phyloP scores from a whole-genome alignment of 1,284 basidiomycete species.

The Heterobasidion occidentale region DNA sequence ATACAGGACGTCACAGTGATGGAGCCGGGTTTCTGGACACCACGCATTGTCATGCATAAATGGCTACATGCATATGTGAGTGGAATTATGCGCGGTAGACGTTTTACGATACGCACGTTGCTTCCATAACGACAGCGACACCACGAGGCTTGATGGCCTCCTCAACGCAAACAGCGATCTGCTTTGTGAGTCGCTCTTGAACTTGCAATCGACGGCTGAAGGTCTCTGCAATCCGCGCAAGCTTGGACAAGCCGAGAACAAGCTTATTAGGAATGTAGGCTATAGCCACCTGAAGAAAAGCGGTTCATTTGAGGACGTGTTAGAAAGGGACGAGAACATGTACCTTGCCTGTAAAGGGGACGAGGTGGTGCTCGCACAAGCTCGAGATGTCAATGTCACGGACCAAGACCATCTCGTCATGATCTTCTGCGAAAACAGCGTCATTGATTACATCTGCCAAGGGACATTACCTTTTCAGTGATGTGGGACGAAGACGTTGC shows the following conservation, averaged over 20 bases:
- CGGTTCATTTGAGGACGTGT: slow-evolving; percentile 7
- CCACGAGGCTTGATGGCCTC: slow-evolving; percentile 96
- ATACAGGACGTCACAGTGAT: slow-evolving; percentile 98
- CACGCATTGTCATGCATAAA: slow-evolving; percentile 99
- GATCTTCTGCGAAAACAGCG: slow-evolving; percentile 97
- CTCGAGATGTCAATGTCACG: slow-evolving; percentile 97
- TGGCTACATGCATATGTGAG: slow-evolving; percentile 49
- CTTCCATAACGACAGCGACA: slow-evolving; percentile 99
- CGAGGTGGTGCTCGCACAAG: slow-evolving; percentile 97
- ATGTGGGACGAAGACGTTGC: neutral
- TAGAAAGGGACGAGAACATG: slow-evolving; percentile 16
- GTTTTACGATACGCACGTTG: slow-evolving; percentile 61
- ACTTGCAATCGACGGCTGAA: slow-evolving; percentile 95
- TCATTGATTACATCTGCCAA: slow-evolving; percentile 91
- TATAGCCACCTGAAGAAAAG: slow-evolving; percentile 47
- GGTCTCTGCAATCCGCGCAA: slow-evolving; percentile 96
- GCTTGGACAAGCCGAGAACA: slow-evolving; percentile 95
- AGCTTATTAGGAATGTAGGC: slow-evolving; percentile 92
- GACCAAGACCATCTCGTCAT: slow-evolving; percentile 99
- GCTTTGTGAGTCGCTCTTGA: slow-evolving; percentile 96
- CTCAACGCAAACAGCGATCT: slow-evolving; percentile 94
- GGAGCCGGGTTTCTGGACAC: slow-evolving; percentile 97
- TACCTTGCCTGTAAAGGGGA: slow-evolving; percentile 97
- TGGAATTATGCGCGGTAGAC: slow-evolving; percentile 4
- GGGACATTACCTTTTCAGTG: slow-evolving; percentile 6